Conservation (phyloP, 495 filamentous ascomycete species). For the Ascodesmis nigricans region DNA sequence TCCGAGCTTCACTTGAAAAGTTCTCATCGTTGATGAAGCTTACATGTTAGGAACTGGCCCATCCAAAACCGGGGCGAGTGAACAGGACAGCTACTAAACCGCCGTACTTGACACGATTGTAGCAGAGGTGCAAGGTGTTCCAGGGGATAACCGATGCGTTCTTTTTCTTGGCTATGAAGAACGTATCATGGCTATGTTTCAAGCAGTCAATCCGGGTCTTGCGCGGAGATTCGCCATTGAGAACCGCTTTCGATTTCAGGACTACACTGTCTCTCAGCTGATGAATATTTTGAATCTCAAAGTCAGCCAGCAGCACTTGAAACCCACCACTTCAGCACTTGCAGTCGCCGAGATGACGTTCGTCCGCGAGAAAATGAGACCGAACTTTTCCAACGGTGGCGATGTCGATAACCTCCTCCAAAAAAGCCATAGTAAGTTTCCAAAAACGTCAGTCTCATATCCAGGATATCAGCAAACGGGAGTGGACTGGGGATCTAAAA, state of each 20-base stretch:
- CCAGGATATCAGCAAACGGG: slow-evolving; percentile 7
- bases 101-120: slow-evolving; percentile 63
- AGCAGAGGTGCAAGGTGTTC: slow-evolving; percentile 53
- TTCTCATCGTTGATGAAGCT: slow-evolving; percentile 57
- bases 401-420: slow-evolving; percentile 46
- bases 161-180: slow-evolving; percentile 56
- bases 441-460: slow-evolving; percentile 27
- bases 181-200: slow-evolving; percentile 59
- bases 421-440: slow-evolving; percentile 33
- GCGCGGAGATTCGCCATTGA: slow-evolving; percentile 43
- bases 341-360: slow-evolving; percentile 31
- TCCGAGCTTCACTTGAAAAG: slow-evolving; percentile 42
- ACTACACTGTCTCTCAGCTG: slow-evolving; percentile 23
- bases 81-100: slow-evolving; percentile 34
- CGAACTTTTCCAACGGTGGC: slow-evolving; percentile 39
- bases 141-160: slow-evolving; percentile 59
- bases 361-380: slow-evolving; percentile 30
- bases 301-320: slow-evolving; percentile 28
- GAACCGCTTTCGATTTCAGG: slow-evolving; percentile 33
- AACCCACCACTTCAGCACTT: slow-evolving; percentile 25
- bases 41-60: slow-evolving; percentile 29
- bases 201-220: slow-evolving; percentile 57
- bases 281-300: slow-evolving; percentile 26
- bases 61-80: background rate
- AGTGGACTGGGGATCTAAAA: slow-evolving; percentile 25